phyloP scores from a whole-genome alignment of 768 basidiomycete species.

The Leccinum variicolor region DNA sequence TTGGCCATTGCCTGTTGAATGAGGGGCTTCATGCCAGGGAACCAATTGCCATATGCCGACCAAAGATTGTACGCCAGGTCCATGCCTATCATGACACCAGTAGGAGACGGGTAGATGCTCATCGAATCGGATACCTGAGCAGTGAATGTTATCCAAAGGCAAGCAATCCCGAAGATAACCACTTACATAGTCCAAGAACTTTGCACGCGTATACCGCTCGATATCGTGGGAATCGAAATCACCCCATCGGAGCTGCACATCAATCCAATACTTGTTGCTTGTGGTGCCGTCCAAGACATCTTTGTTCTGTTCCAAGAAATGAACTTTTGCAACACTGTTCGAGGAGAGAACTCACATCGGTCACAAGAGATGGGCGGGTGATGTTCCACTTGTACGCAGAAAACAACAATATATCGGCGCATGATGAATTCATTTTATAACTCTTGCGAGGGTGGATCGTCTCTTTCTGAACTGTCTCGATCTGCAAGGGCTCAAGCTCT shows the following conservation, averaged over 20 bases:
- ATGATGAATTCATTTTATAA: constrained; percentile 99
- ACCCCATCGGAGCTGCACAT: constrained; percentile 93
- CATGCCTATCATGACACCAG: constrained; percentile 98
- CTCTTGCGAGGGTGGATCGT: constrained; percentile 99
- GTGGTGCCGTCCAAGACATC: constrained; percentile 98
- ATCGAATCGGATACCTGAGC: constrained; percentile 86
- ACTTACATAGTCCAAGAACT: constrained; percentile 95
- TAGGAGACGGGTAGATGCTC: constrained; percentile 99
- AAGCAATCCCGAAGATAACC: background rate
- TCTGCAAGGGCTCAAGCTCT: constrained; percentile 95
- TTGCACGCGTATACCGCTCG: constrained; percentile 96
- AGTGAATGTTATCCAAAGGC: constrained; percentile 5
- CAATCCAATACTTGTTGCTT: constrained; percentile 98
- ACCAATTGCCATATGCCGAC: constrained; percentile 99
- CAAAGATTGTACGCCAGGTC: constrained; percentile 97
- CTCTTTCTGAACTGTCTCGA: constrained; percentile 99
- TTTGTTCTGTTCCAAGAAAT: constrained; percentile 56
- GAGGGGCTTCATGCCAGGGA: constrained; percentile 97
- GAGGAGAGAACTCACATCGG: constrained; percentile 59
- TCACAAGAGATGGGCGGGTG: constrained; percentile 90
- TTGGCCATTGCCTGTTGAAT: constrained; percentile 99
- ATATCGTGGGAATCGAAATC: constrained; percentile 99
- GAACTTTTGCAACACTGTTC: background rate
- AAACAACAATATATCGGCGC: constrained; percentile 96
- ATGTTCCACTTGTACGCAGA: constrained; percentile 99